phyloP scores from a whole-genome alignment of 805 yeast genomes.

The Cyberlindnera euphorbiae region DNA sequence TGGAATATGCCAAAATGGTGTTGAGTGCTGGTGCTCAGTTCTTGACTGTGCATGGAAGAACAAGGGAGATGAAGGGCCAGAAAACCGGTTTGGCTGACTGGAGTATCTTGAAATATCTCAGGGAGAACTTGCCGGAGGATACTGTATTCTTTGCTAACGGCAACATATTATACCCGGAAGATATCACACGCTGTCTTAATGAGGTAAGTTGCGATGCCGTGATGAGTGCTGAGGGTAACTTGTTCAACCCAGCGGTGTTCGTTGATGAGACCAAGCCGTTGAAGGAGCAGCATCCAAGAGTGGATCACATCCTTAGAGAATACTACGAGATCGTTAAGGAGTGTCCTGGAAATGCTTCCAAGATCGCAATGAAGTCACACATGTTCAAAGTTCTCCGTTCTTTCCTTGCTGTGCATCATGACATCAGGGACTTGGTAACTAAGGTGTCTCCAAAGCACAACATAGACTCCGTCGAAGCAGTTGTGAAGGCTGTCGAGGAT shows the following conservation, averaged over 20 bases:
- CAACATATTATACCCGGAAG: conserved; percentile 85
- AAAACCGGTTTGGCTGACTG: conserved; percentile 94
- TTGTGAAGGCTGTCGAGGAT: conserved; percentile 63
- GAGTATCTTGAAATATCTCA: conserved; percentile 66
- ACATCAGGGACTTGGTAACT: conserved; percentile 72
- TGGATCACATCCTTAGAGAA: conserved; percentile 77
- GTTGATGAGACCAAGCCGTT: conserved; percentile 42
- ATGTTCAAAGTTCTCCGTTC: conserved; percentile 81
- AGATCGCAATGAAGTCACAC: conserved; percentile 85
- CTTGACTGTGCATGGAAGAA: conserved; percentile 90
- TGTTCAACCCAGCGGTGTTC: conserved; percentile 91
- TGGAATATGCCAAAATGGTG: conserved; percentile 85
- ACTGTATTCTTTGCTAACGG: conserved; percentile 95
- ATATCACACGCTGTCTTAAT: conserved; percentile 62
- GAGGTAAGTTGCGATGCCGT: conserved; percentile 78
- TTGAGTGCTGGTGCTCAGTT: conserved; percentile 93
- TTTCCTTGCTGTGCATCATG: conserved; percentile 73
- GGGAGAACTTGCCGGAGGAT: conserved; percentile 71
- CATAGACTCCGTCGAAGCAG: conserved; percentile 44
- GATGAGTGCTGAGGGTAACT: conserved; percentile 96
- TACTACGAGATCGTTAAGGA: conserved; percentile 72
- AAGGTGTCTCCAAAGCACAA: conserved; percentile 38
- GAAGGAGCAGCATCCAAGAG: conserved; percentile 76
- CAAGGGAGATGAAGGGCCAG: conserved; percentile 97
- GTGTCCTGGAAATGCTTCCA: conserved; percentile 54